Percentiles rank a stretch among this genome's conserved stretches.
Conservation (phyloP, 208 protist genomes). For the Herpetomonas tarakana region DNA sequence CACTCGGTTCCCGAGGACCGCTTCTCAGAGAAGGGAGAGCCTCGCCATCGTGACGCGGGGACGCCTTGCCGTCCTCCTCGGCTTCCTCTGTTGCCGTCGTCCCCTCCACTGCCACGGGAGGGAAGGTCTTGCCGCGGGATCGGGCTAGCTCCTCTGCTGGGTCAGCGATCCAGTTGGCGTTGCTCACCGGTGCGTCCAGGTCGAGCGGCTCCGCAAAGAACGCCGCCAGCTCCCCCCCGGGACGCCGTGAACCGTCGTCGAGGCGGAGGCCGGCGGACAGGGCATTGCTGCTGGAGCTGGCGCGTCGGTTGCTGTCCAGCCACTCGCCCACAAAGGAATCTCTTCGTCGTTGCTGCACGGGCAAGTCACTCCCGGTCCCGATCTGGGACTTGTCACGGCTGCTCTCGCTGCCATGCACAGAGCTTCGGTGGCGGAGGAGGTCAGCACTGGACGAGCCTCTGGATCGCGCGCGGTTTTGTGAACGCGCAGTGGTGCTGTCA, state of each 20-base stretch:
- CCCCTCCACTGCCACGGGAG: too few species aligned
- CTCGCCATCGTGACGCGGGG: neutral
- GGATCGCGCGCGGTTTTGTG: neutral
- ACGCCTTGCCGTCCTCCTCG: neutral
- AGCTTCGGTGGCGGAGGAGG: neutral
- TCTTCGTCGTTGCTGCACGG: neutral
- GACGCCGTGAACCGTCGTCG: neutral
- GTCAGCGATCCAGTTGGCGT: conserved; percentile 9
- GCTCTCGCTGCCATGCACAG: neutral
- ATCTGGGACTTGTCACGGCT: neutral
- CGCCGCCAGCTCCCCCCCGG: neutral
- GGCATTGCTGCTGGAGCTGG: neutral
- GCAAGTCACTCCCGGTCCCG: too few species aligned
- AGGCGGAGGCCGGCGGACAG: neutral
- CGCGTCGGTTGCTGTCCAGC: neutral
- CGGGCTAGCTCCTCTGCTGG: neutral
- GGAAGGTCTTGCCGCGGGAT: neutral
- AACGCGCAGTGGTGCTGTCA: too few species aligned
- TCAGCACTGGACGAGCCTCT: neutral
- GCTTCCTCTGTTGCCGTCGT: too few species aligned
- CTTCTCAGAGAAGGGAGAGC: too few species aligned
- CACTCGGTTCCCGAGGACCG: too few species aligned
- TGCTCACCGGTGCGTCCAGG: conserved; percentile 6
- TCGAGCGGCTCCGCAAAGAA: conserved; percentile 1
- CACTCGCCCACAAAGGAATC: neutral